Conservation (phyloP, 345 rosid genomes). For the Toxicodendron radicans region DNA sequence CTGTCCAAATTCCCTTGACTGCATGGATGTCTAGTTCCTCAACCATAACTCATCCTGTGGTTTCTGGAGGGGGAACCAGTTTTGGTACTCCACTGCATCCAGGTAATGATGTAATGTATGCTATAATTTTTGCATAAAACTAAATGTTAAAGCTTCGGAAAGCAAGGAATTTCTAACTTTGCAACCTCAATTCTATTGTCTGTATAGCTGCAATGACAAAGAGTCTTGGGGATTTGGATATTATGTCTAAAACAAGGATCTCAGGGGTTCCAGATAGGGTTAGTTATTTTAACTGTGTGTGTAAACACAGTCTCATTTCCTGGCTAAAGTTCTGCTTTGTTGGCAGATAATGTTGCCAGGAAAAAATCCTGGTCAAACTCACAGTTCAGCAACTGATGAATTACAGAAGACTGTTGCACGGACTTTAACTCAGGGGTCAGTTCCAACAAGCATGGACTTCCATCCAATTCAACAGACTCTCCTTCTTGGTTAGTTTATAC, state of each 20-base stretch:
- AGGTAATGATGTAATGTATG: conserved; percentile 14
- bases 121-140: neutral
- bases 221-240: conserved; percentile 28
- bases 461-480: conserved; percentile 43
- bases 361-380: conserved; percentile 22
- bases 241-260: conserved; percentile 19
- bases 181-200: neutral
- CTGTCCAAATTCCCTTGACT: conserved; percentile 28
- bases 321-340: neutral
- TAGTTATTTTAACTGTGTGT: conserved; percentile 12
- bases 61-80: conserved; percentile 23
- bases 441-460: conserved; percentile 47
- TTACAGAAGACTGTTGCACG: conserved; percentile 37
- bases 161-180: neutral
- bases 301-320: neutral
- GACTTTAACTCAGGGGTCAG: conserved; percentile 31
- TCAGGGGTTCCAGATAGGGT: conserved; percentile 30
- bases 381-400: conserved; percentile 24
- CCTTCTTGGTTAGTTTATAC: conserved; percentile 40
- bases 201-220: conserved; percentile 28
- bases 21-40: conserved; percentile 31
- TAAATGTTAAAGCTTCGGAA: neutral
- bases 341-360: conserved; percentile 28
- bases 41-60: conserved; percentile 20
- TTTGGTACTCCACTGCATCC: conserved; percentile 21